Conservation (phyloP, 441 rosid genomes). For the Theobroma grandiflorum region DNA sequence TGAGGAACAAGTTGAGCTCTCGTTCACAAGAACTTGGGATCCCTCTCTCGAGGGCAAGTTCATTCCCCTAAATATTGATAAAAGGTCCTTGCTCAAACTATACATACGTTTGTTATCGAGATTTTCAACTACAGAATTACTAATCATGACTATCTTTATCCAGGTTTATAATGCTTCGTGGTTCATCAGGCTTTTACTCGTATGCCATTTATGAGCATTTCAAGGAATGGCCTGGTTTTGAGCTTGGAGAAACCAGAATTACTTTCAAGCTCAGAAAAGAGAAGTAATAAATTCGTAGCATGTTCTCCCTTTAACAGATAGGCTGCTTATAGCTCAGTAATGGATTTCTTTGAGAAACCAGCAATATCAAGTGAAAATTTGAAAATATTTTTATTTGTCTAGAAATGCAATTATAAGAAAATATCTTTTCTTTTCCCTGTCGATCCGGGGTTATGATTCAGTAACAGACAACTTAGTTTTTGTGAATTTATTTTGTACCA, state of each 20-base stretch:
- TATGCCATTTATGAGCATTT: slow-evolving; percentile 79
- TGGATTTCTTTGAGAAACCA: neutral
- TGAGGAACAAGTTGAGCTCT: slow-evolving; percentile 58
- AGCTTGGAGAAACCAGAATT: slow-evolving; percentile 75
- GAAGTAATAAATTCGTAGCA: slow-evolving; percentile 51
- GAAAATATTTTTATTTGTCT: neutral
- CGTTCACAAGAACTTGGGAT: slow-evolving; percentile 57
- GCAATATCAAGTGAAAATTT: neutral
- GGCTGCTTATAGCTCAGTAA: neutral
- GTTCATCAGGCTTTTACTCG: slow-evolving; percentile 82
- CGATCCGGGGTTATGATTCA: slow-evolving; percentile 9
- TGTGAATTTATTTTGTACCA: neutral
- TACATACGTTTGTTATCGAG: slow-evolving; percentile 19
- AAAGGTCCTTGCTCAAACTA: slow-evolving; percentile 56
- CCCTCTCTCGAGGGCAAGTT: slow-evolving; percentile 53
- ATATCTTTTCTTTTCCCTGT: neutral
- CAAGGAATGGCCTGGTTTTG: slow-evolving; percentile 80
- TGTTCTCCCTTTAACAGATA: slow-evolving; percentile 16
- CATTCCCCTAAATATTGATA: slow-evolving; percentile 63
- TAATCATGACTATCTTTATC: slow-evolving; percentile 34
- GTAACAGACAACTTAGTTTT: neutral
- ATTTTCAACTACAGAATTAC: slow-evolving; percentile 22
- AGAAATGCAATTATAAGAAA: slow-evolving; percentile 4
- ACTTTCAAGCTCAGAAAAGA: slow-evolving; percentile 91
- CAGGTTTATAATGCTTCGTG: slow-evolving; percentile 78